These are phyloP conservation scores for Pachyrhizus erosus DNA, from an alignment of 306 rosid genomes.

Conservation along the genomic window DNA sequence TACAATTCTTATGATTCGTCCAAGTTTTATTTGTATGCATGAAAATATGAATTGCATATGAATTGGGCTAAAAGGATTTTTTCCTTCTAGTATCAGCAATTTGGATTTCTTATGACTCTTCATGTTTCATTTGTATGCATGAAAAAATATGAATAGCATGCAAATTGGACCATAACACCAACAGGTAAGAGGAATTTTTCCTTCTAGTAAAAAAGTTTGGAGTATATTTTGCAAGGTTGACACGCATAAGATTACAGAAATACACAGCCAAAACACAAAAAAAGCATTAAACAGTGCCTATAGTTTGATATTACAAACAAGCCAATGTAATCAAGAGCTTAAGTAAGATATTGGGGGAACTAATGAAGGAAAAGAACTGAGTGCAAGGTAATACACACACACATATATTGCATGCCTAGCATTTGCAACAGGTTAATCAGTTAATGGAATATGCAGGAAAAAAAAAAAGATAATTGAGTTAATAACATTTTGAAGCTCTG, in stretches of 20 bases:
- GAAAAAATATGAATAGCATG: background rate
- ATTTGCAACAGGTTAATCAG: slow-evolving; percentile 9
- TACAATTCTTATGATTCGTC: slow-evolving; percentile 2
- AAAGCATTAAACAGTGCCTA: background rate
- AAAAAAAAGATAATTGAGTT: slow-evolving; percentile 2
- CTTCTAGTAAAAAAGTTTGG: background rate
- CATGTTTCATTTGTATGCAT: background rate
- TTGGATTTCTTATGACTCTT: slow-evolving; percentile 11
- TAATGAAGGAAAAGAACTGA: background rate
- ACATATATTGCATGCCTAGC: background rate
- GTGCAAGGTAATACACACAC: background rate
- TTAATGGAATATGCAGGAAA: background rate
- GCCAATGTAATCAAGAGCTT: slow-evolving; percentile 14
- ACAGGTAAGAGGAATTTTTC: background rate
- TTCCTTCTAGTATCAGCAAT: background rate
- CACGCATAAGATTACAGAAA: background rate
- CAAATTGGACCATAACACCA: background rate
- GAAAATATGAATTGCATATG: background rate
- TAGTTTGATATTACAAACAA: slow-evolving; percentile 19
- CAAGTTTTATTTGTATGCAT: slow-evolving; percentile 7
- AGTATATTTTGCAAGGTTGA: slow-evolving; percentile 15
- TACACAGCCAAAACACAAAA: background rate
- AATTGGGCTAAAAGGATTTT: background rate
- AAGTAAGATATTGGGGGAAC: background rate
- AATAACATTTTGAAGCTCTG: slow-evolving; percentile 11